Percentiles rank a stretch among this genome's conserved stretches.
Evolutionary conservation across 345 rosid species (phyloP).

Genomic region (Salix arbutifolia): DNA sequence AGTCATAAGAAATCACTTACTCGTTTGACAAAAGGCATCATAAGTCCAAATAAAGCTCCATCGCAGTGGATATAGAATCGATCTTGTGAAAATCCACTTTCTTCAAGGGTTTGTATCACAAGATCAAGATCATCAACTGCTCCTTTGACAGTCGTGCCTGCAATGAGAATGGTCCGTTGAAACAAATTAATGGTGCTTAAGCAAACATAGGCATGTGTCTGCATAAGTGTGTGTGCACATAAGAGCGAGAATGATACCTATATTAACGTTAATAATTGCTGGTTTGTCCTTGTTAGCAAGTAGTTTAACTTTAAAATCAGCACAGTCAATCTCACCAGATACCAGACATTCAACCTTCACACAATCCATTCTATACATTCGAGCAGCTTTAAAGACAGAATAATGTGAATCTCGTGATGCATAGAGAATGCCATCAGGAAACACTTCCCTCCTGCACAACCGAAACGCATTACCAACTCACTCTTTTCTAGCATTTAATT

Average conservation of each 20-base stretch:
- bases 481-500: background rate
- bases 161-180: slow-evolving; percentile 5
- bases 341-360: slow-evolving; percentile 63
- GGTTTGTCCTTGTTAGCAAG: slow-evolving; percentile 86
- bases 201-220: background rate
- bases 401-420: slow-evolving; percentile 86
- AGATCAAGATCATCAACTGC: slow-evolving; percentile 97
- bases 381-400: slow-evolving; percentile 91
- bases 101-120: slow-evolving; percentile 85
- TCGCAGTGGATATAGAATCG: slow-evolving; percentile 94
- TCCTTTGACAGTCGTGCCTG: slow-evolving; percentile 96
- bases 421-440: slow-evolving; percentile 86
- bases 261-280: slow-evolving; percentile 83
- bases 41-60: slow-evolving; percentile 95
- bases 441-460: slow-evolving; percentile 69
- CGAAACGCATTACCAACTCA: background rate
- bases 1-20: slow-evolving; percentile 38
- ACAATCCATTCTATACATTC: slow-evolving; percentile 93
- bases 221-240: background rate
- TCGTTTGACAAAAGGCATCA: slow-evolving; percentile 94
- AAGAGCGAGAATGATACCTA: slow-evolving; percentile 43
- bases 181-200: background rate
- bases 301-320: slow-evolving; percentile 57
- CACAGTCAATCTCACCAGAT: slow-evolving; percentile 89
- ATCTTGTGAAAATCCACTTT: slow-evolving; percentile 67